Percentiles rank a stretch among this genome's conserved stretches.
These are phyloP conservation scores for Pseudogymnoascus sp. DNA, from an alignment of 2,329 filamentous ascomycete genomes.

Conservation along the genomic window DNA sequence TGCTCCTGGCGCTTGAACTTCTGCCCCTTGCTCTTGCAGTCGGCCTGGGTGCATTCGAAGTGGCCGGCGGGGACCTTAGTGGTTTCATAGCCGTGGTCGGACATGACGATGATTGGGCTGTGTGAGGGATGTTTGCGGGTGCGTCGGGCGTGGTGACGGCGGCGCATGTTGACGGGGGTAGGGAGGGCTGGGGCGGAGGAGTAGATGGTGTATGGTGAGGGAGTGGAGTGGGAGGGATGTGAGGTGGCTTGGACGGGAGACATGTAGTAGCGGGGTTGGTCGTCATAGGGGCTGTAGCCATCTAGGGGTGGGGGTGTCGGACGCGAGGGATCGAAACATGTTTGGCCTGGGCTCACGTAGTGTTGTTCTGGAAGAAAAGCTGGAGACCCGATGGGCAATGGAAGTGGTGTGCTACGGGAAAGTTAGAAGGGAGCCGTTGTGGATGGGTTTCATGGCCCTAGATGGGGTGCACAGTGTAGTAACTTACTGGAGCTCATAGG, in stretches of 20 bases:
- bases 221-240: constrained; percentile 14
- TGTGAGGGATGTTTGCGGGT: neutral
- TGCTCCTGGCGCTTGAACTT: constrained; percentile 41
- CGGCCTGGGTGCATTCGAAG: constrained; percentile 31
- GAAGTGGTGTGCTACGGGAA: neutral
- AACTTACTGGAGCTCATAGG: neutral
- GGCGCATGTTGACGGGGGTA: neutral
- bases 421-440: neutral
- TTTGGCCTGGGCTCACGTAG: neutral
- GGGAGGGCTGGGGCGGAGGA: constrained; percentile 11
- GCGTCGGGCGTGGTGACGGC: neutral
- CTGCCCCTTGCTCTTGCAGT: constrained; percentile 28
- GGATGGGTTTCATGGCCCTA: no score
- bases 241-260: constrained; percentile 16
- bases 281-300: neutral
- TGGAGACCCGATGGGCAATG: neutral
- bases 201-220: neutral
- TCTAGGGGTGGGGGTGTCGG: neutral
- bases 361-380: constrained; percentile 2
- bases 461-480: neutral
- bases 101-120: constrained; percentile 13
- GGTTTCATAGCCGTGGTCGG: constrained; percentile 6
- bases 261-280: constrained; percentile 4
- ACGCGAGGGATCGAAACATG: neutral
- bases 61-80: constrained; percentile 3